A percentile compares a stretch with the other conserved stretches of the same genome.
Evolutionary conservation across 2,329 filamentous ascomycete species (phyloP).

Genomic region (Penicillium capsulatum): DNA sequence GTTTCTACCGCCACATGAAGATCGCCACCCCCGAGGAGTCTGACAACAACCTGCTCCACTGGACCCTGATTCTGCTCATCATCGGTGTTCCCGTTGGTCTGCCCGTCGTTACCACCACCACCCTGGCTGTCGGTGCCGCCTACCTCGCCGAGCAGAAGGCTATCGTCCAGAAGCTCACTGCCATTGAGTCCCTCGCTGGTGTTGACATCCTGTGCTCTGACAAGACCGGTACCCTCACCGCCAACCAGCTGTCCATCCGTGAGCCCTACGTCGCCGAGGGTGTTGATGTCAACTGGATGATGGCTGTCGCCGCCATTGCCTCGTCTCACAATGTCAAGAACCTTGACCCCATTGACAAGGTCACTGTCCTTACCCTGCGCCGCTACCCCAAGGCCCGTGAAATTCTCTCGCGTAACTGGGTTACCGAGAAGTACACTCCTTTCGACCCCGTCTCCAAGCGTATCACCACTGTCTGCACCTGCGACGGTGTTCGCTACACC

Average conservation of each 20-base stretch:
- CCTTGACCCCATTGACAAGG: conserved; percentile 74
- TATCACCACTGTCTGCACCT: conserved; percentile 66
- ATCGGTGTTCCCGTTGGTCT: conserved; percentile 77
- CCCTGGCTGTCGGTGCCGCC: conserved; percentile 70
- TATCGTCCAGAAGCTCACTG: conserved; percentile 74
- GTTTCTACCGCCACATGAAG: conserved; percentile 68
- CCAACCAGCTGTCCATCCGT: conserved; percentile 65
- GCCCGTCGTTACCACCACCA: conserved; percentile 73
- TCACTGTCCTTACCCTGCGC: conserved; percentile 71
- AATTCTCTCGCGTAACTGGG: conserved; percentile 70
- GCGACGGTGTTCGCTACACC: conserved; percentile 65
- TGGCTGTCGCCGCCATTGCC: conserved; percentile 71
- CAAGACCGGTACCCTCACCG: conserved; percentile 68
- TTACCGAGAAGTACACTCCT: conserved; percentile 68
- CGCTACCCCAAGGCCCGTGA: conserved; percentile 73
- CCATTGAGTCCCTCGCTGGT: conserved; percentile 70
- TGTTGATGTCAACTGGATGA: conserved; percentile 79
- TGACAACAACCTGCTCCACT: conserved; percentile 63
- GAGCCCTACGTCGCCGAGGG: conserved; percentile 73
- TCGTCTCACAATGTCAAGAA: conserved; percentile 77
- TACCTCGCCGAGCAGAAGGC: conserved; percentile 74
- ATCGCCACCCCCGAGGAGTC: conserved; percentile 51
- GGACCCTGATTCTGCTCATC: conserved; percentile 67
- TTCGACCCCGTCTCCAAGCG: conserved; percentile 76
- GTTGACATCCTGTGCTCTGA: conserved; percentile 77